These are phyloP conservation scores for Diaporthe sp. DNA, from an alignment of 2,329 filamentous ascomycete genomes.

Conservation along the genomic window DNA sequence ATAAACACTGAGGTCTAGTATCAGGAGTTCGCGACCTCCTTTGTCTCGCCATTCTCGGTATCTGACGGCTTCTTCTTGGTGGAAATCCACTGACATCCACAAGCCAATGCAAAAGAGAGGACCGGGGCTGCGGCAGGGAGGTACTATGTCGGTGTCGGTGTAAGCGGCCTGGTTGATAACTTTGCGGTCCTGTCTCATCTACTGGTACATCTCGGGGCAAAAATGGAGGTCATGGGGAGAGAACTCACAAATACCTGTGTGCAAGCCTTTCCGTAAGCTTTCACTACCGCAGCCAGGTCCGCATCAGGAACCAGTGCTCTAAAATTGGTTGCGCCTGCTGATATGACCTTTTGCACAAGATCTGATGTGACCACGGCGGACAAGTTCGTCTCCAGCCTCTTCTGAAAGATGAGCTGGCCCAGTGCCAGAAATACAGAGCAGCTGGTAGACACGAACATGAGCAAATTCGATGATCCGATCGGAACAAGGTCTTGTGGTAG, in stretches of 20 bases:
- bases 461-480: background rate
- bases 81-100: conserved; percentile 5
- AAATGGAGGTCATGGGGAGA: too few relatives aligned
- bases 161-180: background rate
- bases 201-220: background rate
- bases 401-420: conserved; percentile 58
- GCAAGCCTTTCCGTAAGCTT: background rate
- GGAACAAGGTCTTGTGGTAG: background rate
- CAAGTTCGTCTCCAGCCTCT: conserved; percentile 46
- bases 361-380: background rate
- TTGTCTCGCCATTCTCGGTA: background rate
- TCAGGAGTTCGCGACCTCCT: background rate
- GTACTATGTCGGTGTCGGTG: background rate
- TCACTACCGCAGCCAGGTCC: background rate
- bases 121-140: background rate
- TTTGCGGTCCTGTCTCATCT: background rate
- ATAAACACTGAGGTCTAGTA: too few relatives aligned
- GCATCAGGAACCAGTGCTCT: background rate
- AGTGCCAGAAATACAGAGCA: conserved; percentile 62
- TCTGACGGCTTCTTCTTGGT: background rate
- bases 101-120: background rate
- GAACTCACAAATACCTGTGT: background rate
- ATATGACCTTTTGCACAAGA: background rate
- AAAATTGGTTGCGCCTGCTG: conserved; percentile 2
- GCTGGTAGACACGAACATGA: conserved; percentile 40